Evolutionary conservation across 352 stramenopile species (phyloP).

Genomic region (Phytophthora hybrid): DNA sequence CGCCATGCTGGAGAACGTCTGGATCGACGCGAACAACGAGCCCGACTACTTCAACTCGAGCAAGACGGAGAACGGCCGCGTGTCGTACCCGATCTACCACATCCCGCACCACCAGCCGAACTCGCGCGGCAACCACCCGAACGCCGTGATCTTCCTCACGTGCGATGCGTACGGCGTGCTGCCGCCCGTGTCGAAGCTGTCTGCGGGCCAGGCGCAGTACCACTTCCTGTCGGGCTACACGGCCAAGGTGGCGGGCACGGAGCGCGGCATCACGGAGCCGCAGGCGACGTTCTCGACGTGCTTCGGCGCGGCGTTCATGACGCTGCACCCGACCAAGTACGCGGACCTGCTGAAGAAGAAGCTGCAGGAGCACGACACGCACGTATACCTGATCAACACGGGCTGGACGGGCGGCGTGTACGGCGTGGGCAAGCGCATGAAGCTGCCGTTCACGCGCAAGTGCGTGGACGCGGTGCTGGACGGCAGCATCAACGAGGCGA

Average conservation of each 20-base stretch:
- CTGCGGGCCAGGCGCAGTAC: slow-evolving; percentile 96
- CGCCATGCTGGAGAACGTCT: slow-evolving; percentile 98
- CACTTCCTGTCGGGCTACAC: slow-evolving; percentile 99
- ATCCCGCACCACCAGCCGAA: slow-evolving; percentile 94
- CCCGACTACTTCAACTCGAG: slow-evolving; percentile 96
- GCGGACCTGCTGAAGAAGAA: slow-evolving; percentile 97
- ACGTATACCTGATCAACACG: slow-evolving; percentile 97
- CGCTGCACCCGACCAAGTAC: slow-evolving; percentile 97
- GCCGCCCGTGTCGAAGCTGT: slow-evolving; percentile 96
- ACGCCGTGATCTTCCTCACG: slow-evolving; percentile 98
- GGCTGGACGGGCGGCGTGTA: slow-evolving; percentile 97
- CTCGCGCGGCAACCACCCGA: slow-evolving; percentile 93
- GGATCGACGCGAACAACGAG: slow-evolving; percentile 76
- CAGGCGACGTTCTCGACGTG: slow-evolving; percentile 96
- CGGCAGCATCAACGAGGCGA: slow-evolving; percentile 67
- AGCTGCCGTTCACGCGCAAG: slow-evolving; percentile 88
- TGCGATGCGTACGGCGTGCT: slow-evolving; percentile 99
- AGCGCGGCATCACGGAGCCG: slow-evolving; percentile 96
- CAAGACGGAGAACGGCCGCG: slow-evolving; percentile 98
- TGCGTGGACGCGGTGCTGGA: slow-evolving; percentile 81
- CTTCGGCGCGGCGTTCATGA: slow-evolving; percentile 98
- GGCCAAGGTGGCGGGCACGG: slow-evolving; percentile 98
- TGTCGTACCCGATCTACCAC: slow-evolving; percentile 99
- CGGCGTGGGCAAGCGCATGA: slow-evolving; percentile 97
- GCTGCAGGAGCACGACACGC: slow-evolving; percentile 91